Percentiles rank a stretch among this genome's conserved stretches.
phyloP scores from a whole-genome alignment of 2,329 filamentous ascomycete genomes.

The Aspergillus pseudoterreus region DNA sequence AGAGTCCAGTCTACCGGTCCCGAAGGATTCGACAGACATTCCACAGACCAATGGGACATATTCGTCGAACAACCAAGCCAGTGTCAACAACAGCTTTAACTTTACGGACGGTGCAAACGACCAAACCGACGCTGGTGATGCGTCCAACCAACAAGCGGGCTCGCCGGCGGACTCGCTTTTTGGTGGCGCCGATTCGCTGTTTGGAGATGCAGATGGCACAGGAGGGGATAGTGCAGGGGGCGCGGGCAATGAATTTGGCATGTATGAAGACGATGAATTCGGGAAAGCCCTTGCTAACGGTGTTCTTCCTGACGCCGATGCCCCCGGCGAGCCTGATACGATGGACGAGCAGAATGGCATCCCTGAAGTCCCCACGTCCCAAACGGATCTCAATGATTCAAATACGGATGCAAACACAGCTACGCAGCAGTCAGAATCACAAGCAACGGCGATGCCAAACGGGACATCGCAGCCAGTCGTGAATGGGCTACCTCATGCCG shows the following conservation, averaged over 20 bases:
- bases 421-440: constrained; percentile 14
- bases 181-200: constrained; percentile 79
- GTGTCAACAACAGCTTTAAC: constrained; percentile 54
- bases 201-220: constrained; percentile 71
- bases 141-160: constrained; percentile 57
- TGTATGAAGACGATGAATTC: constrained; percentile 83
- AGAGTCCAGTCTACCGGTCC: constrained; percentile 69
- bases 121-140: constrained; percentile 34
- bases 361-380: constrained; percentile 5
- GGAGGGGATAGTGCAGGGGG: constrained; percentile 44
- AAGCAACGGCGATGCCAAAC: constrained; percentile 19
- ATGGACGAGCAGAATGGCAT: constrained; percentile 18
- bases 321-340: constrained; percentile 29
- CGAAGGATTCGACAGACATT: constrained; percentile 62
- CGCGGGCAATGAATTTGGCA: constrained; percentile 62
- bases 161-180: constrained; percentile 78
- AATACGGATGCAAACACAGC: constrained; percentile 5
- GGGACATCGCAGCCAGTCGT: constrained; percentile 25
- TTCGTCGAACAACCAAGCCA: constrained; percentile 67
- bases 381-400: constrained; percentile 7
- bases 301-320: constrained; percentile 49
- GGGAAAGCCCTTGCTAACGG: constrained; percentile 67
- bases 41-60: constrained; percentile 62
- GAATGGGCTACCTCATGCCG: constrained; percentile 43
- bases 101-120: constrained; percentile 37